Evolutionary conservation across 768 basidiomycete genomes (phyloP).

Genomic region (Naganishia antarctica): DNA sequence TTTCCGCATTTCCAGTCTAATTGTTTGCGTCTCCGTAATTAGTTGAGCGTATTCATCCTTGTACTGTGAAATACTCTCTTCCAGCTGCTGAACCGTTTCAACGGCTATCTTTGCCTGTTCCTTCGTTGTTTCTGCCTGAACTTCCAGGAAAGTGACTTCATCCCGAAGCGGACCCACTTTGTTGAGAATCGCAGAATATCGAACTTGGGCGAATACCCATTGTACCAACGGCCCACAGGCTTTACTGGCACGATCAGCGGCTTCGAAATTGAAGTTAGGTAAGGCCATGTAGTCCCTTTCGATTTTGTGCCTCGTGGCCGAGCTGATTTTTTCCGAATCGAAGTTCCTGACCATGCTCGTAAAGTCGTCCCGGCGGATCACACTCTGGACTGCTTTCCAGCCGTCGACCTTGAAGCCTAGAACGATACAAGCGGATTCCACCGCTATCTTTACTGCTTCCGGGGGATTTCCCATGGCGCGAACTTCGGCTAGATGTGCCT

Average conservation of each 20-base stretch:
- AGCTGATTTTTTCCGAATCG: constrained; percentile 90
- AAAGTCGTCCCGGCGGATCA: constrained; percentile 95
- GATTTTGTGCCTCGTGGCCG: constrained; percentile 79
- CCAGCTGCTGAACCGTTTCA: constrained; percentile 84
- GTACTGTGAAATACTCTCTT: constrained; percentile 84
- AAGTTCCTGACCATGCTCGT: constrained; percentile 93
- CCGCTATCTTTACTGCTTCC: constrained; percentile 92
- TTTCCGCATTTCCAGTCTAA: constrained; percentile 95
- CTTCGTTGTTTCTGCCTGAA: constrained; percentile 89
- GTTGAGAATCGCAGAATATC: constrained; percentile 94
- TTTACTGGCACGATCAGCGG: constrained; percentile 86
- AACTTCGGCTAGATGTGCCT: constrained; percentile 92
- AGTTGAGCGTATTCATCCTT: constrained; percentile 96
- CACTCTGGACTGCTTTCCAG: constrained; percentile 91
- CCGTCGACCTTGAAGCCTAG: constrained; percentile 86
- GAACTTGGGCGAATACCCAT: constrained; percentile 95
- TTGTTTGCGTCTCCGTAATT: constrained; percentile 93
- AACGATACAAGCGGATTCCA: constrained; percentile 96
- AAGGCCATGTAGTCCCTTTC: constrained; percentile 86
- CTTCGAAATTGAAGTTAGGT: constrained; percentile 89
- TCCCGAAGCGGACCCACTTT: constrained; percentile 92
- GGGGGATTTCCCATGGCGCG: constrained; percentile 97
- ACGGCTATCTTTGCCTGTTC: constrained; percentile 85
- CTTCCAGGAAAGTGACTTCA: constrained; percentile 88
- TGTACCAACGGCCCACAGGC: constrained; percentile 97